phyloP scores from a whole-genome alignment of 768 basidiomycete genomes.

The Auricularia sp. region DNA sequence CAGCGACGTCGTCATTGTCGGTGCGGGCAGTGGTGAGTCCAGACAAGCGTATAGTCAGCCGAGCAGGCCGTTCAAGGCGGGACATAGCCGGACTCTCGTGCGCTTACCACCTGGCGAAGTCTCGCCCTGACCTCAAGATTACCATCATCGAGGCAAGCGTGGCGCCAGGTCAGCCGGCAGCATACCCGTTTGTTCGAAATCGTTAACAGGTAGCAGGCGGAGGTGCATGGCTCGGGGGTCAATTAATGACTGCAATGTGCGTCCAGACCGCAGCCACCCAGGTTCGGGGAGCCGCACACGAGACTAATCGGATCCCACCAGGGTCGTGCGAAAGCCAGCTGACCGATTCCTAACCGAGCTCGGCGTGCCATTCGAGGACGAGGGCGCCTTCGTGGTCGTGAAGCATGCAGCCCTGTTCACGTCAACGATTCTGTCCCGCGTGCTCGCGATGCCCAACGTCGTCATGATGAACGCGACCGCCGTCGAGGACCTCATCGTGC shows the following conservation, averaged over 20 bases:
- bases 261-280: not conserved
- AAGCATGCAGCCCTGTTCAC: conserved; percentile 79
- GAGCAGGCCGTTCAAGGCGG: not conserved
- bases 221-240: conserved; percentile 67
- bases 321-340: conserved; percentile 62
- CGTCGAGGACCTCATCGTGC: conserved; percentile 70
- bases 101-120: conserved; percentile 61
- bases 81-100: conserved; percentile 48
- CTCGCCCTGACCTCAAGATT: conserved; percentile 54
- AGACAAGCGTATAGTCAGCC: not conserved
- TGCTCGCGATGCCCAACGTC: conserved; percentile 61
- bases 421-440: conserved; percentile 59
- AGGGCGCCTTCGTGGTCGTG: conserved; percentile 67
- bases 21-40: conserved; percentile 36
- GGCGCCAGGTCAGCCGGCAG: conserved; percentile 51
- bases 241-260: conserved; percentile 70
- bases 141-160: conserved; percentile 68
- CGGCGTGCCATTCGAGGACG: conserved; percentile 67
- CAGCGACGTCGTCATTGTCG: conserved; percentile 69
- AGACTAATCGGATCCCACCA: not conserved
- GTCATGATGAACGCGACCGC: conserved; percentile 70
- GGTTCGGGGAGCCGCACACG: not conserved
- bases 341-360: conserved; percentile 60
- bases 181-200: not conserved
- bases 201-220: not conserved